These are phyloP conservation scores for Senna tora DNA, from an alignment of 306 rosid genomes.

Conservation along the genomic window DNA sequence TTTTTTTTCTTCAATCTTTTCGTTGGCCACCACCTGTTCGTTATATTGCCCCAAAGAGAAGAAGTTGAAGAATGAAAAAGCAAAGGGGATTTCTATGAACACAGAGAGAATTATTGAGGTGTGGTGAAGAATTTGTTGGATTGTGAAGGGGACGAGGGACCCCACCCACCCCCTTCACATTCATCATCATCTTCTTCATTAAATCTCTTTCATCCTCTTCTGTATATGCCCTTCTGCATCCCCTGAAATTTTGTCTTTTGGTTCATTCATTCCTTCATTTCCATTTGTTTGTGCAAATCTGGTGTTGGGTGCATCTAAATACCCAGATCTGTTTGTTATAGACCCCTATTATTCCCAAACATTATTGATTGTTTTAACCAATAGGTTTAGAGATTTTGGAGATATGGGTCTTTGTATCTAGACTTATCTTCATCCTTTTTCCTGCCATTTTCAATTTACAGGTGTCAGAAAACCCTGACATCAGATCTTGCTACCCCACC, in stretches of 20 bases:
- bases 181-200: constrained; percentile 56
- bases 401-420: constrained; percentile 66
- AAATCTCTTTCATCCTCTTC: constrained; percentile 44
- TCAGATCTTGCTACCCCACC: constrained; percentile 60
- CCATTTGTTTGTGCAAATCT: constrained; percentile 28
- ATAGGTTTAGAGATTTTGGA: constrained; percentile 27
- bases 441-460: constrained; percentile 50
- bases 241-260: constrained; percentile 36
- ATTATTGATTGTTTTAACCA: constrained; percentile 28
- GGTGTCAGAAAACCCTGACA: constrained; percentile 52
- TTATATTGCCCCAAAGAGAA: constrained; percentile 40
- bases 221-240: constrained; percentile 13
- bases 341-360: constrained; percentile 30
- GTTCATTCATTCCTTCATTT: constrained; percentile 24
- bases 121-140: constrained; percentile 55
- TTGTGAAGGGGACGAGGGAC: constrained; percentile 43
- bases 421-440: constrained; percentile 53
- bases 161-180: constrained; percentile 50
- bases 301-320: constrained; percentile 50
- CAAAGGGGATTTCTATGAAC: constrained; percentile 40
- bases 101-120: constrained; percentile 49
- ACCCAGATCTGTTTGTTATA: constrained; percentile 50
- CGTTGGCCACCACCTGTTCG: constrained; percentile 45
- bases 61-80: neutral
- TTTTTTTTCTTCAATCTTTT: constrained; percentile 6